Percentiles rank a stretch among this genome's conserved stretches.
phyloP scores from a whole-genome alignment of 805 yeast genomes.

The Cyberlindnera japonica region DNA sequence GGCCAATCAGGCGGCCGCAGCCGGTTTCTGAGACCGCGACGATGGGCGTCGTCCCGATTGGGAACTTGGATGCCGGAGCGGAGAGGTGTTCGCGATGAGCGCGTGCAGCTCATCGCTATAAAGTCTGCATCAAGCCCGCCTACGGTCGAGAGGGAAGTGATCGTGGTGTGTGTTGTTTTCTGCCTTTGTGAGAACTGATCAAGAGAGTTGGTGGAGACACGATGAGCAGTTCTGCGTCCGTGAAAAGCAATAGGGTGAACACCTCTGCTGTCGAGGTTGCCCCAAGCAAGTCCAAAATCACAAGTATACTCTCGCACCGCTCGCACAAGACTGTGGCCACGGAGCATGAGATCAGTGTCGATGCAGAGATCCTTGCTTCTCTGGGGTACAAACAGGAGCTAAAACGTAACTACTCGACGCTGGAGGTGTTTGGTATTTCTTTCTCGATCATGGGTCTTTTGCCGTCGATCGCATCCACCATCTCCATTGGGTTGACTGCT shows the following conservation, averaged over 20 bases:
- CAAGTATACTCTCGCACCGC: background rate
- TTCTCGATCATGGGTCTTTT: constrained; percentile 63
- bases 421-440: constrained; percentile 63
- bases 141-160: too few species aligned
- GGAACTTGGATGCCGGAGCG: background rate
- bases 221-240: background rate
- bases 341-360: background rate
- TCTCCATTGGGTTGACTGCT: constrained; percentile 41
- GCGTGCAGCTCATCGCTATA: background rate
- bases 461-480: constrained; percentile 54
- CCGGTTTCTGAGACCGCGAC: too few species aligned
- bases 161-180: too few species aligned
- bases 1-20: too few species aligned
- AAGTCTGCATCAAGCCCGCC: background rate
- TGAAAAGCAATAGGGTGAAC: background rate
- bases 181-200: background rate
- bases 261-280: background rate
- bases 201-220: background rate
- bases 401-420: constrained; percentile 50
- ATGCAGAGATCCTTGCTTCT: constrained; percentile 15
- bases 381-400: constrained; percentile 68
- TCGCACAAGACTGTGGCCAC: background rate
- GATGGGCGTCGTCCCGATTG: too few species aligned
- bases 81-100: background rate
- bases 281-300: background rate